phyloP scores from a whole-genome alignment of 306 rosid genomes.

The Quercus gilva region DNA sequence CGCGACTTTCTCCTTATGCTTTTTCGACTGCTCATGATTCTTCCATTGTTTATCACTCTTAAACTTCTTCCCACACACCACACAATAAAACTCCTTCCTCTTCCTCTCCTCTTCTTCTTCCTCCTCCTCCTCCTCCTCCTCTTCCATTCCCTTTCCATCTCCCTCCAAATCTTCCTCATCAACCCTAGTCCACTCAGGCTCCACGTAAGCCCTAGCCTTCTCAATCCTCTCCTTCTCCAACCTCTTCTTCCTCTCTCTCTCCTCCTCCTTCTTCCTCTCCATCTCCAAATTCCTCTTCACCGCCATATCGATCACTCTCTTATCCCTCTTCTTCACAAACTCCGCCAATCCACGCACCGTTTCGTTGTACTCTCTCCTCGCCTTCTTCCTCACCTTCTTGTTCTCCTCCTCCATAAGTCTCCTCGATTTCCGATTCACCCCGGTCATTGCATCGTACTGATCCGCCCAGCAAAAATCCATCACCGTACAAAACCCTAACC shows the following conservation, averaged over 20 bases:
- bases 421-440: conserved; percentile 71
- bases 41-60: conserved; percentile 99
- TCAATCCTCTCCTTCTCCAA: conserved; percentile 69
- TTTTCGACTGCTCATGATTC: conserved; percentile 95
- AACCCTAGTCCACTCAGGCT: conserved; percentile 69
- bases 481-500: conserved; percentile 83
- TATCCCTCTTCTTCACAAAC: conserved; percentile 94
- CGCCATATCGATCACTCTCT: conserved; percentile 90
- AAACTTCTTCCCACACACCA: conserved; percentile 93
- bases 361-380: conserved; percentile 81
- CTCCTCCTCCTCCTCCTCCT: conserved; percentile 28
- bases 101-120: conserved; percentile 36
- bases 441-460: conserved; percentile 68
- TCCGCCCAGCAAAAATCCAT: conserved; percentile 97
- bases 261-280: conserved; percentile 70
- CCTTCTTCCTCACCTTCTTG: conserved; percentile 83
- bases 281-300: conserved; percentile 64
- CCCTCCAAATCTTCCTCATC: conserved; percentile 40
- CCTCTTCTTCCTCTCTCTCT: conserved; percentile 68
- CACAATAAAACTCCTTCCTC: conserved; percentile 77
- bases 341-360: conserved; percentile 89
- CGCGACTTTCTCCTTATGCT: conserved; percentile 83
- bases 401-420: conserved; percentile 97
- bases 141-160: conserved; percentile 21
- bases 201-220: conserved; percentile 69